Conservation (phyloP, 2,329 filamentous ascomycete species). For the Fusarium subglutinans region DNA sequence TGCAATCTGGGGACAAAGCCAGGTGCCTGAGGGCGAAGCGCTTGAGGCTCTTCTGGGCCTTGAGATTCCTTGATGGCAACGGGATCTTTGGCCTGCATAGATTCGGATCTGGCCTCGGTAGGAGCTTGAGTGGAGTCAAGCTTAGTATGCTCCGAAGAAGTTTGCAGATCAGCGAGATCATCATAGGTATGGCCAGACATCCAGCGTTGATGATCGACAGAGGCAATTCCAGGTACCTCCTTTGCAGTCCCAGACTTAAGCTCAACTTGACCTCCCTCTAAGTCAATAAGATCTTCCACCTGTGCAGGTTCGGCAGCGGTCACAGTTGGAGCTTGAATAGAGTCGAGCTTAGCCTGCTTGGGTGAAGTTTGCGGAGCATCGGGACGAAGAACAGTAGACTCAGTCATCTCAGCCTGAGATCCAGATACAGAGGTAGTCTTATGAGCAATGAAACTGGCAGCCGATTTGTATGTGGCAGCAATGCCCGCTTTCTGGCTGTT, state of each 20-base stretch:
- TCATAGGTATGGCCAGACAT: conserved; percentile 39
- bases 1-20: conserved; percentile 6
- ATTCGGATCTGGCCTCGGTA: neutral
- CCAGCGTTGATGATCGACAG: conserved; percentile 56
- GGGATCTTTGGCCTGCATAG: neutral
- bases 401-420: neutral
- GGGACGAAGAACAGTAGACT: neutral
- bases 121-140: neutral
- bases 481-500: neutral
- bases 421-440: neutral
- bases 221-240: conserved; percentile 54
- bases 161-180: neutral
- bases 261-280: conserved; percentile 18
- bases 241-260: neutral
- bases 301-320: neutral
- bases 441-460: neutral
- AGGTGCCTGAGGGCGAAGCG: conserved; percentile 34
- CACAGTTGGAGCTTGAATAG: neutral
- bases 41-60: conserved; percentile 23
- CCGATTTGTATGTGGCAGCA: neutral
- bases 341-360: neutral
- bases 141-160: neutral
- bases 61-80: neutral
- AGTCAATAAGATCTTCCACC: neutral
- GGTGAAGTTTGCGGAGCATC: neutral